Base-by-base conservation (phyloP, 176 grass and related monocot species). In the Tuctoria greenei region DNA sequence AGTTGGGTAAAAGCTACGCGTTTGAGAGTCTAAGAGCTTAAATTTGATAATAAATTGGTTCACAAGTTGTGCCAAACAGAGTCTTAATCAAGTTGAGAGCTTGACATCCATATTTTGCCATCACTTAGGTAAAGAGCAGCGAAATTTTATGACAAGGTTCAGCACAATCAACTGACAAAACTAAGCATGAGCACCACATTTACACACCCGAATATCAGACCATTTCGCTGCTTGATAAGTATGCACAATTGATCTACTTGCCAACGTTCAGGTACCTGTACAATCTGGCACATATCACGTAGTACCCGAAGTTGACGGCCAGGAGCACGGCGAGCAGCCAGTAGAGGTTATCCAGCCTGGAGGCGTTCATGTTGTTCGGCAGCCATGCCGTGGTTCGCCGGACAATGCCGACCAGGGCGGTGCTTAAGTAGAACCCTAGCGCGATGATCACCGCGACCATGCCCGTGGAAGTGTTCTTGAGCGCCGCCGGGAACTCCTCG, bases 381-480 rank as follows among this genome's bases (percentile, higher is more conserved):
- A 97, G 68, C 90, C 93, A 97, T 8, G 73, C 25, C 0, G 90
- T 90, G 46, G n/a, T 36, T n/a, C 62, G 66, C 49, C 88, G 74
- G 4, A 93, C 25, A 4, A 86, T 0, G 16, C 80, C 69, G 6
- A 97, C 47, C 10, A 97, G 61, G 1, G 93, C 87, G 6, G 90
- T 93, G 82, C 93, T 97, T 1, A 97, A 76, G 76, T 97, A 93
- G 81, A 93, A 97, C 2, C 90, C 90, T 2, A 90, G 63, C 2
- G 82, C 87, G 0, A 97, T 62, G 72, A 86, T 60, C 47, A 93
- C 42, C 10, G 87, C 85, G 6, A 84, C 34, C 82, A 93, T 90
- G 39, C 87, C 90, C 21, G 93, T 84, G 0, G 87, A 69, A 1
- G 90, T 97, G 87, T 79, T 97, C 85, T 85, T 85, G 18, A 93